Base-by-base conservation (phyloP, 257 asterid genomes). In the Solanum pinnatisectum region DNA sequence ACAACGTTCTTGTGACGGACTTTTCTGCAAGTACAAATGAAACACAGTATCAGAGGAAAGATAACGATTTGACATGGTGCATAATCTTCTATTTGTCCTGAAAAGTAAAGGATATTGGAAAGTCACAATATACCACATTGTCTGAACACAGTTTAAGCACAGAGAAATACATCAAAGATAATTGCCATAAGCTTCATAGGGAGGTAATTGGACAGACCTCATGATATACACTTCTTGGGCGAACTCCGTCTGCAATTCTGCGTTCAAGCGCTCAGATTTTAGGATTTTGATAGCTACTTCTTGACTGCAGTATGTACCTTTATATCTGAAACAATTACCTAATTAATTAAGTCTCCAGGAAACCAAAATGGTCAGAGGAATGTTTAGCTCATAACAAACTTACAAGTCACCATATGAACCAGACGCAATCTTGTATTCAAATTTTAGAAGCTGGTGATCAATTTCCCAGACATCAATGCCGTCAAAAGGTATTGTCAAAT, bases 211-310 rank as follows among this genome's bases (percentile, higher is more conserved):
- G 84, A 94, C 96, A 18, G 83, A 96, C 99, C 99, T 97, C 99
- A 97, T 95, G 90, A 97, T 97, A 90, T 94, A 97, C 77, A 95
- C 99, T 93, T 97, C 99, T 90, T 97, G 99, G 27, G 96, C 99
- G 46, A 97, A 97, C 93, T 97, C 99, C 87, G 92, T 96, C 93
- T 95, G 98, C 91, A 97, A 91, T 89, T 95, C 98, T 44, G 95
- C 83, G 88, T 94, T 95, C 89, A 94, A 88, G 59, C 97, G 94
- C 88, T 97, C 99, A 27, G 98, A 91, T 92, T 96, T 97, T 91
- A 97, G 98, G 91, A 97, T 93, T 93, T 97, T 97, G 88, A 97
- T 94, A 89, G 99, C 99, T 78, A 97, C 98, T 87, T 97, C 99
- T 89, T 95, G 99, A 89, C 98, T 93, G 77, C 94, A 92, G 90